Conservation (phyloP, 225 moss, liverwort and hornwort species). For the Pseudisothecium myosuroides region DNA sequence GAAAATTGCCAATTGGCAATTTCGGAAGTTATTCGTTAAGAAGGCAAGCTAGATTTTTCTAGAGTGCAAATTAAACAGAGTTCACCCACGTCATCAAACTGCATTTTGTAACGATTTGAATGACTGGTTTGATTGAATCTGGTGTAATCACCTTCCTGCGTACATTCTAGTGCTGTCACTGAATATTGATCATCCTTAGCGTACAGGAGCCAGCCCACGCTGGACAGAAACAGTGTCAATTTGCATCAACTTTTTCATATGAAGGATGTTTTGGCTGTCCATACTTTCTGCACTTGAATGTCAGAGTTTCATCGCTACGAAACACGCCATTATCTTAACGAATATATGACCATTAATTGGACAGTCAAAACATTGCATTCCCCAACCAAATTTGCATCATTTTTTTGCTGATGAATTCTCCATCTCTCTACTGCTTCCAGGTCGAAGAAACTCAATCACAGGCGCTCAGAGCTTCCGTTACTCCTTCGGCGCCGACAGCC, state of each 20-base stretch:
- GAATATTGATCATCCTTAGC: not conserved
- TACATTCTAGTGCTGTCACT: not conserved
- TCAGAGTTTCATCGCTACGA: not conserved
- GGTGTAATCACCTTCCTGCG: not conserved
- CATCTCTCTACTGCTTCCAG: not conserved
- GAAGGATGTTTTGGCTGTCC: not conserved
- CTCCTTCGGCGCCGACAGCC: constrained; percentile 25
- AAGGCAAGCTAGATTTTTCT: not conserved
- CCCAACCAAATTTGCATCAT: not conserved
- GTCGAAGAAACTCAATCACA: constrained; percentile 15
- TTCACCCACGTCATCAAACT: not conserved
- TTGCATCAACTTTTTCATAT: not conserved
- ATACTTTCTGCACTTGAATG: not conserved
- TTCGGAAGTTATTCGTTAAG: too few species aligned
- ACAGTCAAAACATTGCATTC: not conserved
- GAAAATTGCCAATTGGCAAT: not conserved
- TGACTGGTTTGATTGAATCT: not conserved
- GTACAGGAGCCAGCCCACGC: not conserved
- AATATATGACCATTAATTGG: not conserved
- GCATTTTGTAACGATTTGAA: not conserved
- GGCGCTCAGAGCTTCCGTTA: constrained; percentile 25
- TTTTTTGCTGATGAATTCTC: not conserved
- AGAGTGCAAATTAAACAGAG: not conserved
- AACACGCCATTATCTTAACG: not conserved
- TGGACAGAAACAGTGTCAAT: not conserved